phyloP scores from a whole-genome alignment of 1,284 basidiomycete genomes.

The Pyrrhoderma noxium region DNA sequence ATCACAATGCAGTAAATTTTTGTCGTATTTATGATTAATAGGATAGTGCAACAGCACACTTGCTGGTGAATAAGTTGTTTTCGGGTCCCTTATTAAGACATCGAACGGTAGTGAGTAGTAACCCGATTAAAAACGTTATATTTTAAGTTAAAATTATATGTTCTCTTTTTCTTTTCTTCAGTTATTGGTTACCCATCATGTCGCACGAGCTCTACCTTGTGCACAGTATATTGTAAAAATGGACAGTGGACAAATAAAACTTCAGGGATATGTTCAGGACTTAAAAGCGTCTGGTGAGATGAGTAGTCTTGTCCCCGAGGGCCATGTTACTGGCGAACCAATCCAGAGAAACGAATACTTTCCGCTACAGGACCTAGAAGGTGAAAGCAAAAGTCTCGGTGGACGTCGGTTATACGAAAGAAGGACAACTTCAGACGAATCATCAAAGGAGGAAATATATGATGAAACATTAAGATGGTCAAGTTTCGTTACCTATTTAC shows the following conservation, averaged over 20 bases:
- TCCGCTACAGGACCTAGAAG: too few species aligned
- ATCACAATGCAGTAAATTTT: conserved; percentile 1
- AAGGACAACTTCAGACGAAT: conserved; percentile 43
- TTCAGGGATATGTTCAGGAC: too few species aligned
- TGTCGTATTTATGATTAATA: conserved; percentile 23
- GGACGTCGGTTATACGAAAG: conserved; percentile 23
- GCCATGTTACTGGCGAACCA: conserved; percentile 23
- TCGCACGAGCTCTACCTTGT: conserved; percentile 64
- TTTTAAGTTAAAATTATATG: too few species aligned
- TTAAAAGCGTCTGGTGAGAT: too few species aligned
- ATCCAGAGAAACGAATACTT: conserved; percentile 29
- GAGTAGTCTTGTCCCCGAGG: conserved; percentile 22
- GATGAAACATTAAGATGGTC: conserved; percentile 72
- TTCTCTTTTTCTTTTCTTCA: conserved; percentile 21
- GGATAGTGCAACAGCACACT: conserved; percentile 70
- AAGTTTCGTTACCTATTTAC: conserved; percentile 73
- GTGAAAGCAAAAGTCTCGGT: conserved; percentile 28
- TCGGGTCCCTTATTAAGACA: conserved; percentile 55
- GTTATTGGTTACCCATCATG: conserved; percentile 70
- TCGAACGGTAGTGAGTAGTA: conserved; percentile 53
- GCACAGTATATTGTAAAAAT: conserved; percentile 65
- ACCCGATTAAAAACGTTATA: too few species aligned
- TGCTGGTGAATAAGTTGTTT: conserved; percentile 58
- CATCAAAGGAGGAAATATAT: conserved; percentile 64
- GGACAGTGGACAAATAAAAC: conserved; percentile 57